Evolutionary conservation across 768 basidiomycete species (phyloP).

Genomic region (Symmetrospora coprosmae): DNA sequence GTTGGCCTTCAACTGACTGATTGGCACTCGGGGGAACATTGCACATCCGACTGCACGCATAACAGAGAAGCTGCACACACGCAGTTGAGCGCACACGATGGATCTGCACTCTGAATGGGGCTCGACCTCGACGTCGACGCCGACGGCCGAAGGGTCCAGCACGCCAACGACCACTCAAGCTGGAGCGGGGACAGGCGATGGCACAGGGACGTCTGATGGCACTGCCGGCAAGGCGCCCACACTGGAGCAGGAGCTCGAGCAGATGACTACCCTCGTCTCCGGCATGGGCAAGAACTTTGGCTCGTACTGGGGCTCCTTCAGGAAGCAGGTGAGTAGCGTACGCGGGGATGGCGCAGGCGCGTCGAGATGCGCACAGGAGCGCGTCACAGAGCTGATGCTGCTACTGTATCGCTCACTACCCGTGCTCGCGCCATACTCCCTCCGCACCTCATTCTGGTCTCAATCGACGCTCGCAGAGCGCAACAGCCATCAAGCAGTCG

Average conservation of each 20-base stretch:
- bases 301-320: slow-evolving; percentile 22
- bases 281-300: slow-evolving; percentile 19
- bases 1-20: too few species aligned
- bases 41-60: too few species aligned
- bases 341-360: neutral
- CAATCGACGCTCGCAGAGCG: neutral
- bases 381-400: neutral
- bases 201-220: too few species aligned
- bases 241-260: slow-evolving; percentile 21
- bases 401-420: neutral
- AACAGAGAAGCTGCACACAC: too few species aligned
- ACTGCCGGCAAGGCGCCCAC: neutral
- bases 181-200: too few species aligned
- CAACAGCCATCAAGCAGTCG: slow-evolving; percentile 18
- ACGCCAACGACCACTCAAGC: too few species aligned
- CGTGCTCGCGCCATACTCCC: neutral
- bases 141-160: too few species aligned
- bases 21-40: too few species aligned
- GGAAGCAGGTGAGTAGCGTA: slow-evolving; percentile 15
- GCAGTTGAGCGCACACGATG: too few species aligned
- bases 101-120: too few species aligned
- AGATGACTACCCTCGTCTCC: slow-evolving; percentile 2
- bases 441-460: neutral
- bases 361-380: too few species aligned
- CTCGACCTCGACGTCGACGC: too few species aligned